phyloP scores from a whole-genome alignment of 2,329 filamentous ascomycete genomes.

The Fusarium sp. region DNA sequence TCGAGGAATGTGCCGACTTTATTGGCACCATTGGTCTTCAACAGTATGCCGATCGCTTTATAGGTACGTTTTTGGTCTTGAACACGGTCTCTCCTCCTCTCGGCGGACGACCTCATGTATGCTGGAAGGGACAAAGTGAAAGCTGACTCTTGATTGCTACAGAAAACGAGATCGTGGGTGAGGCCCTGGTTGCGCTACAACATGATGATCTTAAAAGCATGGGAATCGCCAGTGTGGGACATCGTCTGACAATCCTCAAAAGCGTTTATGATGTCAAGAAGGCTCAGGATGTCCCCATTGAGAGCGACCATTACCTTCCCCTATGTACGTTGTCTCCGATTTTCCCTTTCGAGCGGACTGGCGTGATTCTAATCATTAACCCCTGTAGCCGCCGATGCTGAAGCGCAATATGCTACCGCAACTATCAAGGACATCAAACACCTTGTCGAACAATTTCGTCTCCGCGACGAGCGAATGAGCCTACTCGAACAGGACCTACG shows the following conservation, averaged over 20 bases:
- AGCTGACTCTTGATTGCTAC: slow-evolving; percentile 43
- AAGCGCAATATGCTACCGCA: slow-evolving; percentile 85
- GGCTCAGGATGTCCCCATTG: slow-evolving; percentile 90
- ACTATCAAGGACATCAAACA: slow-evolving; percentile 94
- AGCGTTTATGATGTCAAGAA: slow-evolving; percentile 97
- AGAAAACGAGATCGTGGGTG: slow-evolving; percentile 96
- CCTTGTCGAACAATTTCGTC: slow-evolving; percentile 87
- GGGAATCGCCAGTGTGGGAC: slow-evolving; percentile 91
- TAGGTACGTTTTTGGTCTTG: slow-evolving; percentile 71
- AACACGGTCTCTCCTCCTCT: background rate
- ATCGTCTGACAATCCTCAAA: slow-evolving; percentile 94
- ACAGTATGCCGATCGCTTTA: slow-evolving; percentile 85
- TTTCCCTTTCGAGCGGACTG: slow-evolving; percentile 39
- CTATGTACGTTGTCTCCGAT: slow-evolving; percentile 71
- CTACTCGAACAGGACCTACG: slow-evolving; percentile 86
- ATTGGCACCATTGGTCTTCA: slow-evolving; percentile 81
- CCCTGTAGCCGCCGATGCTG: slow-evolving; percentile 83
- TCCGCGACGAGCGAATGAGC: slow-evolving; percentile 91
- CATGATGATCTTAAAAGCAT: slow-evolving; percentile 97
- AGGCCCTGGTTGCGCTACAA: slow-evolving; percentile 87
- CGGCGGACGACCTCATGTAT: background rate
- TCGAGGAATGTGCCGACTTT: slow-evolving; percentile 92
- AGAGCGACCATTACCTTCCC: slow-evolving; percentile 93
- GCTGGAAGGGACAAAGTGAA: background rate
- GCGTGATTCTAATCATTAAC: slow-evolving; percentile 35